Conservation (phyloP, 306 rosid species). For the Lablab purpureus region DNA sequence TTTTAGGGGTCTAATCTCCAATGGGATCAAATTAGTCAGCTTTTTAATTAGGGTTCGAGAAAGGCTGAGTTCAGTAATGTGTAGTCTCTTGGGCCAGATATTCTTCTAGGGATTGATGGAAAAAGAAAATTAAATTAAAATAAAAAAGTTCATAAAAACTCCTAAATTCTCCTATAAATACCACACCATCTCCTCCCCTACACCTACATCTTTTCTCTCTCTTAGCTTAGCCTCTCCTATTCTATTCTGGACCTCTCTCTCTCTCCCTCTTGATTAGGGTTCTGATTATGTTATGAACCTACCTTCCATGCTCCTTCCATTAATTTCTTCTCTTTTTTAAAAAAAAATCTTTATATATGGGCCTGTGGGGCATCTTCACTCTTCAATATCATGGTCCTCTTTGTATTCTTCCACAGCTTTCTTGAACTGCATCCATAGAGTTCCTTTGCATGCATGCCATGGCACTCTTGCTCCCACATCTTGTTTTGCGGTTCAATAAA, state of each 20-base stretch:
- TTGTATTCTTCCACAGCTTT: slow-evolving; percentile 99
- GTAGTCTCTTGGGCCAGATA: slow-evolving; percentile 80
- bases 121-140: slow-evolving; percentile 6
- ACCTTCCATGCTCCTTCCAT: slow-evolving; percentile 28
- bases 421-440: slow-evolving; percentile 96
- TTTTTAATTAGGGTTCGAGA: slow-evolving; percentile 65
- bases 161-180: slow-evolving; percentile 75
- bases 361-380: slow-evolving; percentile 32
- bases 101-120: slow-evolving; percentile 98
- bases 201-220: slow-evolving; percentile 49
- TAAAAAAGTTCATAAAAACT: slow-evolving; percentile 12
- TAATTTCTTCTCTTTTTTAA: not conserved
- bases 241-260: slow-evolving; percentile 29
- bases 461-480: slow-evolving; percentile 41
- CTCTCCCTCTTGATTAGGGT: slow-evolving; percentile 41
- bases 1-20: slow-evolving; percentile 41
- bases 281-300: slow-evolving; percentile 42
- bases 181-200: slow-evolving; percentile 47
- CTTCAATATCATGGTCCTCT: slow-evolving; percentile 65
- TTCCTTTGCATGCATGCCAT: slow-evolving; percentile 55
- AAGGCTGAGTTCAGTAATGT: slow-evolving; percentile 58
- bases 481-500: slow-evolving; percentile 94
- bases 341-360: not conserved
- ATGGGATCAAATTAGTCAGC: slow-evolving; percentile 65
- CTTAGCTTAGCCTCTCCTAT: slow-evolving; percentile 37